phyloP scores from a whole-genome alignment of 2,329 filamentous ascomycete species.

The Colletotrichum kahawae region DNA sequence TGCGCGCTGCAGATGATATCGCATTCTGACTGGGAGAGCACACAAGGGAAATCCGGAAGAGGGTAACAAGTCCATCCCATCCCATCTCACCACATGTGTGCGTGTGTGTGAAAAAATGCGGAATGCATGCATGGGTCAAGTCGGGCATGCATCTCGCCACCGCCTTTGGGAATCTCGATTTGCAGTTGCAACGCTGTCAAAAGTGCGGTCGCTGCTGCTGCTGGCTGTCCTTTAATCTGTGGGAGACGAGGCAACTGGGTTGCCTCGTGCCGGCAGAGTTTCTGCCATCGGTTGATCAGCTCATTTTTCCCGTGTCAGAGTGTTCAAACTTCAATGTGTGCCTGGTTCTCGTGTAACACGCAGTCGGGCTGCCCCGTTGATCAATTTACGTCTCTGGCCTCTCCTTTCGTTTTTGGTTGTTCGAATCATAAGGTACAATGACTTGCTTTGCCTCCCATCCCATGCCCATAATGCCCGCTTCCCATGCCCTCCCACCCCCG shows the following conservation, averaged over 20 bases:
- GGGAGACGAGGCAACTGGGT: neutral
- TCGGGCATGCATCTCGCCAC: conserved; percentile 1
- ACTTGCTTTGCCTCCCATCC: neutral
- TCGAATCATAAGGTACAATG: neutral
- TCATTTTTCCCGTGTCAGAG: neutral
- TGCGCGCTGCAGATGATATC: conserved; percentile 18
- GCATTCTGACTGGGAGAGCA: neutral
- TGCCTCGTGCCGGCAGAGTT: neutral
- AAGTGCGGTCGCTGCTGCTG: neutral
- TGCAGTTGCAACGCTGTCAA: neutral
- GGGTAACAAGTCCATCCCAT: neutral
- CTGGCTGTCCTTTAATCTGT: neutral
- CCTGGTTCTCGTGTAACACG: neutral
- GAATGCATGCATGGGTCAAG: neutral
- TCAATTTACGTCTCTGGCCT: neutral
- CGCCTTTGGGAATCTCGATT: neutral
- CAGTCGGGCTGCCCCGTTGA: neutral
- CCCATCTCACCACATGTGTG: neutral
- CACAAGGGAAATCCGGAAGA: neutral
- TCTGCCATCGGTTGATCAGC: neutral
- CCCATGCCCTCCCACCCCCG: neutral
- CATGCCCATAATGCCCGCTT: neutral
- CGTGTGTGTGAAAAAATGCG: neutral
- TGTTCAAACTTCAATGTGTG: neutral
- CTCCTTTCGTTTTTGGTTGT: neutral